These are phyloP conservation scores for Neoscytalidium dimidiatum DNA, from an alignment of 2,329 filamentous ascomycete genomes.

Conservation along the genomic window DNA sequence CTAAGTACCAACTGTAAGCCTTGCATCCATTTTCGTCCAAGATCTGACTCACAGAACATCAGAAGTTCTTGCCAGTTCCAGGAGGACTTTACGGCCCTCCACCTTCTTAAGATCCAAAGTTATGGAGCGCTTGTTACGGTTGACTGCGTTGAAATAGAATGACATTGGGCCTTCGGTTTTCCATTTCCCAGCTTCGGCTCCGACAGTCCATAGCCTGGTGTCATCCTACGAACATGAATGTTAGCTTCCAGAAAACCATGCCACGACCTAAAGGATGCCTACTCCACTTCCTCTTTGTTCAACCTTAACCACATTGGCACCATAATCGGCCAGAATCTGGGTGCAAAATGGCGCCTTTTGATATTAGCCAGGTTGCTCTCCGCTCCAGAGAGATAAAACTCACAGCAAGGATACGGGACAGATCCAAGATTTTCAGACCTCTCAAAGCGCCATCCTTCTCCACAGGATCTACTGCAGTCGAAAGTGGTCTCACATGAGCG, in stretches of 20 bases:
- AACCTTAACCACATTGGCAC: constrained; percentile 41
- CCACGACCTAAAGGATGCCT: not conserved
- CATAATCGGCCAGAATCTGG: constrained; percentile 23
- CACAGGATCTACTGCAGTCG: not conserved
- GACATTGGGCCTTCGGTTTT: constrained; percentile 37
- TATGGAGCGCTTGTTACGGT: constrained; percentile 49
- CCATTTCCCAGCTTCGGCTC: constrained; percentile 30
- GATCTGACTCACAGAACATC: constrained; percentile 36
- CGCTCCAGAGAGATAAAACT: not conserved
- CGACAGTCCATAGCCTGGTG: constrained; percentile 34
- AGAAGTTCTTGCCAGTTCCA: constrained; percentile 25
- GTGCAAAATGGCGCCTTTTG: constrained; percentile 21
- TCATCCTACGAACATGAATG: constrained; percentile 25
- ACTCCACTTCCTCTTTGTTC: constrained; percentile 37
- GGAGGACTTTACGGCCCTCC: constrained; percentile 31
- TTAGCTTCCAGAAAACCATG: not conserved
- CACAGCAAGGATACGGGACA: constrained; percentile 15
- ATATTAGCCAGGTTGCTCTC: not conserved
- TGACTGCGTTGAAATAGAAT: constrained; percentile 47
- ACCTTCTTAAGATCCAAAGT: constrained; percentile 42
- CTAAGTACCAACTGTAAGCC: not conserved
- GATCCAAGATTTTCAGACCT: constrained; percentile 18
- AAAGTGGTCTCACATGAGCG: not conserved
- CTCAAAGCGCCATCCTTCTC: not conserved
- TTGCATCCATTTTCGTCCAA: too few species aligned